Evolutionary conservation across 2,329 filamentous ascomycete species (phyloP), one percentile per base, ranked within the genome.

Genomic region (Lachnum nothofagi): DNA sequence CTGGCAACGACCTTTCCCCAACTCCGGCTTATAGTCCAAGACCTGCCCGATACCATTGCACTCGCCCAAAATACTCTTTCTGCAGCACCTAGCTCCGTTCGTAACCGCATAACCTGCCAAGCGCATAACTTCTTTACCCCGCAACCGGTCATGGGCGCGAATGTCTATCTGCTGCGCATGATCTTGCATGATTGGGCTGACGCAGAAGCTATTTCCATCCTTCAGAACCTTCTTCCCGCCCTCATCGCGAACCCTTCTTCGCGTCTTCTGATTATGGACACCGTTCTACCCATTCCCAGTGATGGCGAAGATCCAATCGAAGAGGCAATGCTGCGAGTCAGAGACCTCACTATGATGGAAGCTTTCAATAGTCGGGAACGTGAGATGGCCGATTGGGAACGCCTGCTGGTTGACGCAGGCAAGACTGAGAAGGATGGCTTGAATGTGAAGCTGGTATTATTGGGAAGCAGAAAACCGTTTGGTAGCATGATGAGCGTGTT

Each of bases 151-250:
- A 55, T 69, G 2, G 62, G 54, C 5, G 72, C 68, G 1, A 63
- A 68, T 19, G 63, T 71, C 10, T 78, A 75, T 54, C 64, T 76
- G 34, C 64, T 77, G 52, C 71, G 73, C 23, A 67, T 68, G 49
- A 74, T 78, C 17, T 56, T 78, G 3, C 75, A 78, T 53, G 72
- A 77, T 56, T 77, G 73, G 74, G 65, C 70, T 0, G 71, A 76
- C 22, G 63, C 63, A 2, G 61, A 70, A 10, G 60, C 65, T 0
- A 48, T 56, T 1, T 49, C 53, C n/a, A 73, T 74, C 17, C 55
- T 69, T 19, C 61, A 59, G 40, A 62, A 61, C 3, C 52, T 71
- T 29, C 16, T 40, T 34, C 5, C 20, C 12, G 27, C 44, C 29
- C 34, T 42, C 19, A 27, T 42, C 31, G 19, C 35, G 14, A 46